A percentile compares a stretch with the other conserved stretches of the same genome.
Conservation (phyloP, 2,329 filamentous ascomycete species). For the Orbilia ellipsospora region DNA sequence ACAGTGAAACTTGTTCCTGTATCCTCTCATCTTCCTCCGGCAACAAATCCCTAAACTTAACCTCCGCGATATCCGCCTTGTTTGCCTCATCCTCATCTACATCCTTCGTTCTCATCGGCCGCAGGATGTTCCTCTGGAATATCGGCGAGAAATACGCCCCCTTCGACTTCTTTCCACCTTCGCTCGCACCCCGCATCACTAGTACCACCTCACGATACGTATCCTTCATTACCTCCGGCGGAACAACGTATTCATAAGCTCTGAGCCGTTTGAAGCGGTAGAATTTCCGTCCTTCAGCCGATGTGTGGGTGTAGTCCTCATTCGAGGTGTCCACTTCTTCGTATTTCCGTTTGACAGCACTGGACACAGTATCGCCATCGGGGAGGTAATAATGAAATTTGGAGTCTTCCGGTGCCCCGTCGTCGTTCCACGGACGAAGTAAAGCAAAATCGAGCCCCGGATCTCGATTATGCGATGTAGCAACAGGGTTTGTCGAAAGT, state of each 20-base stretch:
- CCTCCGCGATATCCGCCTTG: constrained; percentile 52
- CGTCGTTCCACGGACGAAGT: constrained; percentile 71
- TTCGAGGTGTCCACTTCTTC: constrained; percentile 68
- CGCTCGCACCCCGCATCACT: constrained; percentile 68
- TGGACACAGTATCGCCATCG: constrained; percentile 65
- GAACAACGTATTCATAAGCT: constrained; percentile 68
- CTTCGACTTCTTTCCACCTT: constrained; percentile 68
- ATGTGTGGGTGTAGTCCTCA: constrained; percentile 68
- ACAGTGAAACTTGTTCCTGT: constrained; percentile 48
- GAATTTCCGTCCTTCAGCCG: constrained; percentile 65
- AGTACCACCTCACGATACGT: constrained; percentile 64
- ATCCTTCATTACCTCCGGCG: constrained; percentile 70
- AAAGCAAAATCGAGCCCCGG: constrained; percentile 71
- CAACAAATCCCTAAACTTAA: constrained; percentile 51
- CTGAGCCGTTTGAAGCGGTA: constrained; percentile 73
- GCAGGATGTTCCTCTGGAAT: constrained; percentile 52
- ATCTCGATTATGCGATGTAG: constrained; percentile 66
- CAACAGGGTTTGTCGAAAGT: constrained; percentile 74
- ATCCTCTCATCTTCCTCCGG: constrained; percentile 48
- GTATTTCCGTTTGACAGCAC: constrained; percentile 72
- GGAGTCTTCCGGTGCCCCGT: constrained; percentile 67
- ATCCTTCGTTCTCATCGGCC: constrained; percentile 51
- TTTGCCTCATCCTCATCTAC: constrained; percentile 52
- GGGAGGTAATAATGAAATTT: constrained; percentile 76
- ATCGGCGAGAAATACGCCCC: constrained; percentile 76